Base-by-base conservation (phyloP, 306 rosid species). In the Glycyrrhiza uralensis region DNA sequence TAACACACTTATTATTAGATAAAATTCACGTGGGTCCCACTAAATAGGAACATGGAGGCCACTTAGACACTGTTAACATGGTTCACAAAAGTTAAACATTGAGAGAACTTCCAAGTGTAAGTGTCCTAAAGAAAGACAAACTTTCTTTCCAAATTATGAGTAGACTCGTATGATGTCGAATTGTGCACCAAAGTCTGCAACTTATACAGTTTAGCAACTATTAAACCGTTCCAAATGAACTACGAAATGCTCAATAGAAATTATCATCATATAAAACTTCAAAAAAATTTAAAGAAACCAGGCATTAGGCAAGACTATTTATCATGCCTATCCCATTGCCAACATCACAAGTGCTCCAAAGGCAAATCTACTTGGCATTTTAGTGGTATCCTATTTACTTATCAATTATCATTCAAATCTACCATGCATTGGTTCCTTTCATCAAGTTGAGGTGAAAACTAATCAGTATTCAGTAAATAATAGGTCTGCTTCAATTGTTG, bases 21-120 rank as follows among this genome's bases (percentile, higher is more conserved):
- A n/a, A n/a, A n/a, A n/a, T n/a, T n/a, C n/a, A n/a, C n/a, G n/a
- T n/a, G n/a, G n/a, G n/a, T n/a, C n/a, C n/a, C n/a, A n/a, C n/a
- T n/a, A n/a, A n/a, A n/a, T n/a, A n/a, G n/a, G n/a, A n/a, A n/a
- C n/a, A n/a, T n/a, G n/a, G n/a, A n/a, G n/a, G n/a, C n/a, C n/a
- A n/a, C n/a, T n/a, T 41, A 59, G 24, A 24, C 69, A 20, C n/a
- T 39, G 69, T n/a, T n/a, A 67, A 67, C 73, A 49, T 47, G 46
- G 18, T 45, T 20, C 17, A 3, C 32, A 18, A 30, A 51, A 58
- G 45, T 29, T 12, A 23, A 19, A 20, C 33, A 10, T 13, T 46
- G 41, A 5, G 19, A 46, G 35, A 51, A 51, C 61, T 52, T 55
- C 42, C 19, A 3, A 38, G 28, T n/a, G 24, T 50, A 39, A 13